Conservation (phyloP, 2,329 filamentous ascomycete species). For the Pezicula rhizophila region DNA sequence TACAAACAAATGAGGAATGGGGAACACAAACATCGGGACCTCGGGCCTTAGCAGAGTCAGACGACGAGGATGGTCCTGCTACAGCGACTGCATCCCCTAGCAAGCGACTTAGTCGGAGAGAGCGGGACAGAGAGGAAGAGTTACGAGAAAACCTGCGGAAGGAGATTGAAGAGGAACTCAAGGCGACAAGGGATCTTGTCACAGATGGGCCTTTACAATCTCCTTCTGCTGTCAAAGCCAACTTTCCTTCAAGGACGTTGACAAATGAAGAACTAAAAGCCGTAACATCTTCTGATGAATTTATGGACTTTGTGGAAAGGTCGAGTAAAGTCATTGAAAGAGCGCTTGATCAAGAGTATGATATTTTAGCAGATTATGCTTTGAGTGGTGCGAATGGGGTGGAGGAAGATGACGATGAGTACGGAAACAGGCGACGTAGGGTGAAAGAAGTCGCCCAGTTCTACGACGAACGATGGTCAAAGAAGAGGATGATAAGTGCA, state of each 20-base stretch:
- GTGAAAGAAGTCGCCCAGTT: slow-evolving; percentile 89
- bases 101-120: slow-evolving; percentile 73
- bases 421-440: slow-evolving; percentile 63
- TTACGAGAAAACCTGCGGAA: slow-evolving; percentile 75
- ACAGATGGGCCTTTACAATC: slow-evolving; percentile 43
- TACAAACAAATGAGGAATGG: slow-evolving; percentile 83
- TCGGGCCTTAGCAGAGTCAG: slow-evolving; percentile 51
- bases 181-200: slow-evolving; percentile 58
- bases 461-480: slow-evolving; percentile 91
- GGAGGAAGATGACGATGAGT: slow-evolving; percentile 77
- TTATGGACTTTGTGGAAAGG: slow-evolving; percentile 88
- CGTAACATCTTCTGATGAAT: slow-evolving; percentile 87
- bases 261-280: slow-evolving; percentile 82
- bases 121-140: slow-evolving; percentile 81
- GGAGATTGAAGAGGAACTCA: slow-evolving; percentile 90
- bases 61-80: slow-evolving; percentile 56
- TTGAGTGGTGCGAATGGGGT: slow-evolving; percentile 65
- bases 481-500: slow-evolving; percentile 94
- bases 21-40: slow-evolving; percentile 44
- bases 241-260: slow-evolving; percentile 74
- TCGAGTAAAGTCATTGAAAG: slow-evolving; percentile 97
- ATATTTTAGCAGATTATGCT: slow-evolving; percentile 91
- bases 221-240: slow-evolving; percentile 36
- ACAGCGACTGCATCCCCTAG: slow-evolving; percentile 52
- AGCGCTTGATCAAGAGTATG: slow-evolving; percentile 91